These are phyloP conservation scores for Candida freyschussii DNA, from an alignment of 1,139 yeast species.

Conservation along the genomic window DNA sequence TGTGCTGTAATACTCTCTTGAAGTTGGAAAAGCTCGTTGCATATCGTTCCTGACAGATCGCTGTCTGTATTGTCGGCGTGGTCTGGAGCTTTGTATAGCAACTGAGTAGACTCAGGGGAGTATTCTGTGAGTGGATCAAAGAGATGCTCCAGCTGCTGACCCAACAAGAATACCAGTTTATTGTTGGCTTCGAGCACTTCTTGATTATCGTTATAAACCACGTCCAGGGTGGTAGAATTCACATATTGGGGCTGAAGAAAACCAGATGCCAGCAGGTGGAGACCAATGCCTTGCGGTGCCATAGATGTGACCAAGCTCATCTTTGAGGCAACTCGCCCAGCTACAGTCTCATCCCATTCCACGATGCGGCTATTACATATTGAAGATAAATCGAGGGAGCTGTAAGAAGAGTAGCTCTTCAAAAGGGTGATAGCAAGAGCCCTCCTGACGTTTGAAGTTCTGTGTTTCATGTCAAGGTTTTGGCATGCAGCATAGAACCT, in stretches of 20 bases:
- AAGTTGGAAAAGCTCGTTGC: constrained; percentile 61
- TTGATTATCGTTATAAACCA: constrained; percentile 58
- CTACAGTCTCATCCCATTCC: constrained; percentile 68
- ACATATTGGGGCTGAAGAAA: constrained; percentile 51
- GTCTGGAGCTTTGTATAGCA: constrained; percentile 45
- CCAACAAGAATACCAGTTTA: constrained; percentile 65
- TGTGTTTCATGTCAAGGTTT: constrained; percentile 49
- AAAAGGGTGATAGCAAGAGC: constrained; percentile 73
- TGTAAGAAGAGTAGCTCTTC: constrained; percentile 59
- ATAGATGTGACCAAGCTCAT: constrained; percentile 48
- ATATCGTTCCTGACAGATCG: constrained; percentile 39
- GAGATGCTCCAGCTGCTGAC: constrained; percentile 80
- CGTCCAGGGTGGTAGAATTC: constrained; percentile 60
- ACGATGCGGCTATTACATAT: constrained; percentile 14
- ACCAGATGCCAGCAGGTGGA: constrained; percentile 48
- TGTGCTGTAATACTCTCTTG: constrained; percentile 73
- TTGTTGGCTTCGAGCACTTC: constrained; percentile 61
- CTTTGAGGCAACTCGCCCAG: constrained; percentile 65
- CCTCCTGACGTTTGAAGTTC: constrained; percentile 57
- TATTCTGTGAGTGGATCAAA: constrained; percentile 89
- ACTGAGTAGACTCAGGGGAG: constrained; percentile 82
- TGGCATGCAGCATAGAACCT: constrained; percentile 77
- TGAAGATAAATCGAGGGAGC: constrained; percentile 20
- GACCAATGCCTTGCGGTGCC: constrained; percentile 56
- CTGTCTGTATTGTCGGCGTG: constrained; percentile 25